Base-by-base conservation (phyloP, 169 alveolate species). In the Plasmodium knowlesi region DNA sequence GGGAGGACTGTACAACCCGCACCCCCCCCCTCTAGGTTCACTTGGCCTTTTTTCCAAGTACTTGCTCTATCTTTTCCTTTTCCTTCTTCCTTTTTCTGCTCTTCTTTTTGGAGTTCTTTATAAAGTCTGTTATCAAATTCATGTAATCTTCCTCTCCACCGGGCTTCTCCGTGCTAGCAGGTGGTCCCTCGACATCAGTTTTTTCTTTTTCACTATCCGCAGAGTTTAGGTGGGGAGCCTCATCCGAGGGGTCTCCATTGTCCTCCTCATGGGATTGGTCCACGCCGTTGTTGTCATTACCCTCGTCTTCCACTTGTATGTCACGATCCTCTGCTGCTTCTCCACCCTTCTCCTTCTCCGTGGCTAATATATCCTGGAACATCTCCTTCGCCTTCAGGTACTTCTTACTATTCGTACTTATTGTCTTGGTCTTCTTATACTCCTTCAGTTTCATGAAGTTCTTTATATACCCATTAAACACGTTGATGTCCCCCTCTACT, bases 341-440 rank as follows among this genome's bases (percentile, higher is more conserved):
- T 34, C 41, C 39, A 3, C 16, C 41, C 50, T 67, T 54, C 53
- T 89, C 94, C 46, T 50, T 91, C 12, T 92, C 43, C 14, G 74
- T 30, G 28, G 37, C 34, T 34, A 91, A 39, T 22, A 91, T 70
- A 14, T 80, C 83, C 54, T 91, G 71, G 78, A 91, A 91, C 43
- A 91, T n/a, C 39, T 91, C 83, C 41, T 91, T 91, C n/a, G 92
- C 95, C 70, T 91, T 91, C 37, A 50, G 30, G 79, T 91, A 91
- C 83, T 91, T 91, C 25, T 80, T 91, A 71, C 61, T 82, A 34
- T 43, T 71, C 54, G 74, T 76, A 34, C 50, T 89, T 19, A 91
- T 32, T 1, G 81, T 82, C 72, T 81, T 91, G 25, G 79, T 91
- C 83, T 91, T 82, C 30, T 81, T 81, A 81, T 91, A 91, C n/a